These are phyloP conservation scores for Leishmania tropica DNA, from an alignment of 208 protist species.

Conservation along the genomic window DNA sequence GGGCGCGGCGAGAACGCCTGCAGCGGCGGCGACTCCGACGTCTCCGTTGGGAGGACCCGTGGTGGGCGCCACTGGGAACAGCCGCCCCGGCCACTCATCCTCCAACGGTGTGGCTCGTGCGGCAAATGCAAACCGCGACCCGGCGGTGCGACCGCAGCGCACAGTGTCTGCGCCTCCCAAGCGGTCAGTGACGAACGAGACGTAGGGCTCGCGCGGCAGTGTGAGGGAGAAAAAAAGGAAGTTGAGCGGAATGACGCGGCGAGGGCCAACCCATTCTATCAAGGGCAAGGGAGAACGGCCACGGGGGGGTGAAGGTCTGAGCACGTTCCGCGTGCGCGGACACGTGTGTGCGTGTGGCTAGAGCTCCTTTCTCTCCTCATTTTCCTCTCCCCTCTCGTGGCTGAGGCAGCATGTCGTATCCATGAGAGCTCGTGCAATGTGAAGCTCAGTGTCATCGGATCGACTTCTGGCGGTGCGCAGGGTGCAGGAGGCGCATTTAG, in stretches of 20 bases:
- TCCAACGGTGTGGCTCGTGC: neutral
- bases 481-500: neutral
- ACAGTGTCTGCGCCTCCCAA: conserved; percentile 1
- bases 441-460: neutral
- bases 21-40: neutral
- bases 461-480: neutral
- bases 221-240: too few species aligned
- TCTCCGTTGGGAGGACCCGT: neutral
- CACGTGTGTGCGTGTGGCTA: neutral
- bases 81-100: neutral
- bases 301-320: neutral
- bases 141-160: conserved; percentile 7
- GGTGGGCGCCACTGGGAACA: neutral
- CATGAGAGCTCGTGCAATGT: too few species aligned
- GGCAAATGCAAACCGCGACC: neutral
- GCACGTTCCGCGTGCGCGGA: neutral
- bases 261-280: neutral
- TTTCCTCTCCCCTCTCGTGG: neutral
- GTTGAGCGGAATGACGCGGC: neutral
- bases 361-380: neutral
- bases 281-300: neutral
- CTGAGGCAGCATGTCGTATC: neutral
- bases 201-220: neutral
- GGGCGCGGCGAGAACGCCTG: neutral
- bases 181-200: neutral